A percentile compares a stretch with the other conserved stretches of the same genome.
phyloP scores from a whole-genome alignment of 2,329 filamentous ascomycete species.

The Colletotrichum brevisporum region DNA sequence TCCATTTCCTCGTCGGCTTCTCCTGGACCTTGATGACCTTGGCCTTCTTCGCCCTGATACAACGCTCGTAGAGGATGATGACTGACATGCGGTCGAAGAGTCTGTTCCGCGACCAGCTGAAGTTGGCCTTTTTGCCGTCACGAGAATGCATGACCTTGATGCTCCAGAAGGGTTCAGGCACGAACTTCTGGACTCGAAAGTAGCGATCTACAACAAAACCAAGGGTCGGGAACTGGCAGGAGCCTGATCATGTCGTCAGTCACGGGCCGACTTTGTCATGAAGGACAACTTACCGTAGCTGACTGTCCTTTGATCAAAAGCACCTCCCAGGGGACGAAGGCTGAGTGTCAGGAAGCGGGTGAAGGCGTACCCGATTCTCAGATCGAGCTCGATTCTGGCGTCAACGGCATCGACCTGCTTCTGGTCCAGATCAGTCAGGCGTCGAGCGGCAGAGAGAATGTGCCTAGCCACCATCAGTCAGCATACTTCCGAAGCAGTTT shows the following conservation, averaged over 20 bases:
- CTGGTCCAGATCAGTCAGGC: conserved; percentile 84
- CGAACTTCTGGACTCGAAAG: conserved; percentile 92
- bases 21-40: conserved; percentile 88
- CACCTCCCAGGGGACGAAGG: conserved; percentile 79
- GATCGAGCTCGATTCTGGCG: conserved; percentile 90
- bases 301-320: conserved; percentile 75
- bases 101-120: conserved; percentile 85
- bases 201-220: conserved; percentile 98
- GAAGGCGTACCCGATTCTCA: conserved; percentile 93
- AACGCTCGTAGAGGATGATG: conserved; percentile 87
- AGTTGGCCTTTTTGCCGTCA: conserved; percentile 84
- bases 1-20: conserved; percentile 94
- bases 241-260: conserved; percentile 64
- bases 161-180: conserved; percentile 92
- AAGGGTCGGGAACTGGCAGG: conserved; percentile 96
- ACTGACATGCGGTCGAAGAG: conserved; percentile 91
- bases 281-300: conserved; percentile 79
- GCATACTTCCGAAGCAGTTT: conserved; percentile 2
- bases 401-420: conserved; percentile 89
- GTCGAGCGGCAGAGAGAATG: conserved; percentile 85
- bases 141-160: conserved; percentile 88
- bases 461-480: conserved; percentile 69
- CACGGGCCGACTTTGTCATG: conserved; percentile 14
- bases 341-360: conserved; percentile 88
- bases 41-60: conserved; percentile 81